Base-by-base conservation (phyloP, 768 basidiomycete genomes). In the Leucocoprinus leucothites region DNA sequence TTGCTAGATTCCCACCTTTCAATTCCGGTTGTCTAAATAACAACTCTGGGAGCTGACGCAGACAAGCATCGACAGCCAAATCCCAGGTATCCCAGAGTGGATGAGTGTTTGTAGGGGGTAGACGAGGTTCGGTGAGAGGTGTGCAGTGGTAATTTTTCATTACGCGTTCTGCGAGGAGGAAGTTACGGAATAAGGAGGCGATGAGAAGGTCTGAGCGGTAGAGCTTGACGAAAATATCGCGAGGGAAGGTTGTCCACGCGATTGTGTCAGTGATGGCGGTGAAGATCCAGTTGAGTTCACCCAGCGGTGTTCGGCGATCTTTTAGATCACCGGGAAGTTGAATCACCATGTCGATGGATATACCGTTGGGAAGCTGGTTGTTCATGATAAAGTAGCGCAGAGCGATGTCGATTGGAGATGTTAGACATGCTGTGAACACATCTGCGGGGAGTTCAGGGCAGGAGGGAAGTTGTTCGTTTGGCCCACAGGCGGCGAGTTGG, bases 281-380 rank as follows among this genome's bases (percentile, higher is more conserved):
- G 72, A 98, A 98, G 59, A 98, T 98, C 97, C 97, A 99, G 67
- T 96, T 97, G n/a, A 99, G 82, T 71, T 99, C 97, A 48, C 97
- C 97, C 0, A 99, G 76, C 1, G 97, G 95, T 0, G 97, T 98
- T 22, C 95, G 83, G 18, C 97, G 82, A 65, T 99, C 97, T 71
- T 96, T 97, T 57, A 98, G 81, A 66, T 98, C 95, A 8, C 97
- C 97, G 0, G 97, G 97, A 11, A 99, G 82, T 67, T 94, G 91
- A 80, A 91, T 85, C 31, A 95, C 87, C 89, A 94, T 91, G 64
- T 98, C 94, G 25, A 87, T 79, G 8, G 86, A 87, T 64, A 91
- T 82, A 56, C 86, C 85, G 61, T 83, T 86, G 5, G 89, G 90
- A 9, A 94, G 82, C 51, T 88, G 87, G 58, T 94, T 91, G 57